Base-by-base conservation (phyloP, 2,329 filamentous ascomycete genomes). In the Phaeosphaeria sp. region DNA sequence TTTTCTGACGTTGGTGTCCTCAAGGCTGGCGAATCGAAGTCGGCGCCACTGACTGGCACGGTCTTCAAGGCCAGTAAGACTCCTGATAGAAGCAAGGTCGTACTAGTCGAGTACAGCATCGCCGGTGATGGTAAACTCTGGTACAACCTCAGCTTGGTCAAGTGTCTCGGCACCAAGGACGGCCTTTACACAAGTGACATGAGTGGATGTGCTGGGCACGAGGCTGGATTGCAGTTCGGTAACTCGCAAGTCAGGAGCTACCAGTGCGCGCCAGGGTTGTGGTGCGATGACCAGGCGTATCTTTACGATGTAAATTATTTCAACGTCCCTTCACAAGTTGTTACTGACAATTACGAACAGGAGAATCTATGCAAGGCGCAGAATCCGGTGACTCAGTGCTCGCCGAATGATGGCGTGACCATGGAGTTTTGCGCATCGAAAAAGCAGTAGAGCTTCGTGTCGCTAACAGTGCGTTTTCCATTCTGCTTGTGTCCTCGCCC, bases 221-320 rank as follows among this genome's bases (percentile, higher is more conserved):
- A 65, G 42, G 47, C 43, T 17, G 66, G 67, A 1, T 30, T 69
- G 18, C 64, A 67, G 30, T 56, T 68, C 41, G 60, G 63, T 9
- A 62, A 63, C 18, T 27, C 50, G 2, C 49, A 50, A 4, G 42
- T 50, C 2, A 27, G 36, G 41, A 59, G 46, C 15, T 69, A 60
- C 25, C 65, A 67, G 43, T 69, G 66, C 33, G 56, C 39, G 1
- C 50, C 55, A 2, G 56, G 46, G 0, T 27, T 48, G n/a, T 66
- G 61, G 63, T 69, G 66, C 46, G 64, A 69, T 54, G 62, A 65
- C 6, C 64, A 67, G n/a, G 60, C 58, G 4, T 67, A 64, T 36
- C 9, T 65, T 20, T 67, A 67, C 46, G 51, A 60, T 20, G 63
- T 64, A 54, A 56, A 54, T 50, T 9, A 7, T 4, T 9, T 17